A percentile compares a stretch with the other conserved stretches of the same genome.
Conservation (phyloP, 495 filamentous ascomycete genomes). For the Penicillium angulare region DNA sequence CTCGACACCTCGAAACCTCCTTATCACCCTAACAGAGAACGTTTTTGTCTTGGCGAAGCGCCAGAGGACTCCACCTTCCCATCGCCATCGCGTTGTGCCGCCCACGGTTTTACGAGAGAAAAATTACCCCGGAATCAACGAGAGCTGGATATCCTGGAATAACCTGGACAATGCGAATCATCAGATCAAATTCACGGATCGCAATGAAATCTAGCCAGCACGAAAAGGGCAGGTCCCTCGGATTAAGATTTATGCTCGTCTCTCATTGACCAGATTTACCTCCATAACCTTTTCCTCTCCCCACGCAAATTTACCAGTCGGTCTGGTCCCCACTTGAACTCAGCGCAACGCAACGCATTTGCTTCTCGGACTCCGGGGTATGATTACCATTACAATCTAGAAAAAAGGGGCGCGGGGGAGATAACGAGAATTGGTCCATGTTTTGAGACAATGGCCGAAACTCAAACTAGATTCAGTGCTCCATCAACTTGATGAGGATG, state of each 20-base stretch:
- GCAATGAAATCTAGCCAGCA: too few species aligned
- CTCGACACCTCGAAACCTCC: conserved; percentile 19
- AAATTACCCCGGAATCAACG: conserved; percentile 28
- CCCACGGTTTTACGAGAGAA: conserved; percentile 27
- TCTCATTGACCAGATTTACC: too few species aligned
- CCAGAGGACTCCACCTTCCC: conserved; percentile 21
- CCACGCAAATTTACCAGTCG: too few species aligned
- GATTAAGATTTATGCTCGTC: too few species aligned
- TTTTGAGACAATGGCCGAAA: conserved; percentile 12
- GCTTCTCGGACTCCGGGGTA: conserved; percentile 22
- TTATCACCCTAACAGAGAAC: conserved; percentile 26
- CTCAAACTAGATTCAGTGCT: conserved; percentile 6
- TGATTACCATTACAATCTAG: background rate
- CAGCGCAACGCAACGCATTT: too few species aligned
- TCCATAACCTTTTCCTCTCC: too few species aligned
- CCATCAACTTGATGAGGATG: background rate
- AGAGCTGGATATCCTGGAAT: background rate
- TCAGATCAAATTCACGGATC: background rate
- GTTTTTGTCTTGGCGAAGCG: conserved; percentile 14
- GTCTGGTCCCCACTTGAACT: too few species aligned
- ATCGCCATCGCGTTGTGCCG: conserved; percentile 2
- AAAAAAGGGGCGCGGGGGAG: too few species aligned
- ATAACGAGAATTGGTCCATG: too few species aligned
- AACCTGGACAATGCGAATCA: background rate
- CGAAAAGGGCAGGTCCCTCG: too few species aligned